Base-by-base conservation (phyloP, 2,329 filamentous ascomycete genomes). In the Apiospora arundinis region DNA sequence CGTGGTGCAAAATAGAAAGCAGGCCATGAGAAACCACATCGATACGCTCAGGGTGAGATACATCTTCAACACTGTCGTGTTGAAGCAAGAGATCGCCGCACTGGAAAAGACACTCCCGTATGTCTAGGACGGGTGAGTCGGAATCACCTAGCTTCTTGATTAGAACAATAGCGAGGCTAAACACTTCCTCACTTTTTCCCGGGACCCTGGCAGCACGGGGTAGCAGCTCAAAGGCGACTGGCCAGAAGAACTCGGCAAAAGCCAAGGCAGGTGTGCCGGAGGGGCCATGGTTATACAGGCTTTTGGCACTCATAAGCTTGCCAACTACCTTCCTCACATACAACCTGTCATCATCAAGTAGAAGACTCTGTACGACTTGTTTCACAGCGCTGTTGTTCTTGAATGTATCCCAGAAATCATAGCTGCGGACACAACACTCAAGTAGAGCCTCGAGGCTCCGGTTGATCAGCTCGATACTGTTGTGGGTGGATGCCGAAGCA, bases 221-320 rank as follows among this genome's bases (percentile, higher is more conserved):
- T 8, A 86, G 75, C 40, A 86, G 77, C 40, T 78, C 77, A 25
- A 79, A 76, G 28, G 81, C 72, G 52, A 82, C 78, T 5, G 86
- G 83, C 86, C 87, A 88, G 72, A 89, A 85, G 45, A 85, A 81
- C 21, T 81, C 78, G 18, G 83, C 81, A 70, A 88, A 84, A 16
- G 83, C 81, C 3, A 79, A 73, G 3, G 82, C 76, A 12, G 77
- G 76, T 16, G 83, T 78, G 18, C 74, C 73, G 6, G 76, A 73
- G 72, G 75, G 73, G 71, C 77, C 72, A 72, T 71, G 69, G 42
- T 73, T 75, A 48, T 75, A 74, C 48, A 72, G 48, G 37, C 70
- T 72, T 67, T 73, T 76, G 12, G 48, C 69, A 37, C 63, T 73
- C 37, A 86, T 82, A 37, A 83, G 76, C 28, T 77, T 76, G 4